Base-by-base conservation (phyloP, 2,329 filamentous ascomycete species). In the Chaetomium olivaceum region DNA sequence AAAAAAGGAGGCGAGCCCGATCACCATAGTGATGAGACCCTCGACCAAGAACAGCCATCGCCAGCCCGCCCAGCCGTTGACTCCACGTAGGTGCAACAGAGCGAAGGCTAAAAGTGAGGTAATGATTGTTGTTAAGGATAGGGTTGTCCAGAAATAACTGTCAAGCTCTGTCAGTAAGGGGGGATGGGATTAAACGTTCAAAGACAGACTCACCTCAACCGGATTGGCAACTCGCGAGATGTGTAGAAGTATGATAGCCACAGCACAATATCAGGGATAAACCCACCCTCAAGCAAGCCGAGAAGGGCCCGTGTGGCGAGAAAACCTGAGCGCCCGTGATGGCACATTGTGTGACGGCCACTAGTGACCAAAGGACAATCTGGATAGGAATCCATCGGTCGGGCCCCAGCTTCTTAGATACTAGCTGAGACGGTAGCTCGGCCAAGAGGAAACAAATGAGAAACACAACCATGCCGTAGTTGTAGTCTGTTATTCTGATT, bases 341-440 rank as follows among this genome's bases (percentile, higher is more conserved):
- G 19, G 67, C 58, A n/a, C 68, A 71, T 61, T 74, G 69, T 16
- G 67, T 66, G 19, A 69, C 61, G 4, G 73, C 72, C 3, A 74
- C 71, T 3, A 72, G 56, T 0, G 70, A 72, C 74, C 74, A 75
- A 1, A 72, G 59, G 11, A 73, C 66, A 25, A 75, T 75, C 59
- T 74, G 73, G 3, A 71, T 71, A 0, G 73, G 73, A 48, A 75
- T 73, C 73, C 73, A 75, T 1, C 72, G 61, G 39, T 75, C 73
- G 0, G 72, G 71, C 2, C 74, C 74, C 0, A 75, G 67, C 71
- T 81, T 83, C 74, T 88, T 88, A 31, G 80, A 82, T 5, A 87
- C 70, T 4, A 88, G 76, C 71, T 87, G 85, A 1, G 84, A 87
- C 0, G 85, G 86, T 2, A 88, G 73, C 70, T 88, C 85, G 0